Conservation (phyloP, 1,139 yeast genomes). For the Debaryomyces sp. region DNA sequence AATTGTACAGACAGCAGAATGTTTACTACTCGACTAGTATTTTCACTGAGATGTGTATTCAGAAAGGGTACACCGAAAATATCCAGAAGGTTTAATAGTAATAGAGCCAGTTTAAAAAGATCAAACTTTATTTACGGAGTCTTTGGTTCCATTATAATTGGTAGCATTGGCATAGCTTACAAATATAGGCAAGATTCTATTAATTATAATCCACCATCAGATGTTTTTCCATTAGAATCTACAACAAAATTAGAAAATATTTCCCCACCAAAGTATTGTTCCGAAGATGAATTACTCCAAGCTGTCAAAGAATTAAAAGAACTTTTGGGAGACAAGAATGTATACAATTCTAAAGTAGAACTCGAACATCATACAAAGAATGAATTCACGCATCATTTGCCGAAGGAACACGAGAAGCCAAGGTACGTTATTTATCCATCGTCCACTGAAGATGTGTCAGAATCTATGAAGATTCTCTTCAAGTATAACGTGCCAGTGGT, state of each 20-base stretch:
- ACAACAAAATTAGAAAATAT: slow-evolving; percentile 34
- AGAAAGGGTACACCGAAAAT: neutral
- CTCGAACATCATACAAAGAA: slow-evolving; percentile 41
- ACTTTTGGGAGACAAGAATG: slow-evolving; percentile 35
- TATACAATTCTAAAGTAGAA: slow-evolving; percentile 31
- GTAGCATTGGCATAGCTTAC: slow-evolving; percentile 11
- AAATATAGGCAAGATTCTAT: slow-evolving; percentile 14
- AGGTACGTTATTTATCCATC: slow-evolving; percentile 37
- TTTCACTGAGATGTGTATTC: neutral
- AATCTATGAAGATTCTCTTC: slow-evolving; percentile 35
- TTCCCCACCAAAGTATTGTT: slow-evolving; percentile 44
- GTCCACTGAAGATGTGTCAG: slow-evolving; percentile 41
- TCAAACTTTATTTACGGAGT: neutral
- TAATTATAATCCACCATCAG: neutral
- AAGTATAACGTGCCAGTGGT: slow-evolving; percentile 50
- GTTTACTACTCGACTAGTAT: neutral
- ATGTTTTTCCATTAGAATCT: slow-evolving; percentile 23
- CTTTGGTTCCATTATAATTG: neutral
- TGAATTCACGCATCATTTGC: slow-evolving; percentile 46
- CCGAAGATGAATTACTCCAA: slow-evolving; percentile 32
- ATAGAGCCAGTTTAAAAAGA: neutral
- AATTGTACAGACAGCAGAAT: neutral
- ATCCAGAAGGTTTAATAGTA: neutral
- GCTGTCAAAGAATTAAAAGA: slow-evolving; percentile 48
- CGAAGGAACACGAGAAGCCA: slow-evolving; percentile 37